Evolutionary conservation across 306 rosid genomes (phyloP), one percentile per base, ranked within the genome.

Genomic region (Dryas octopetala): DNA sequence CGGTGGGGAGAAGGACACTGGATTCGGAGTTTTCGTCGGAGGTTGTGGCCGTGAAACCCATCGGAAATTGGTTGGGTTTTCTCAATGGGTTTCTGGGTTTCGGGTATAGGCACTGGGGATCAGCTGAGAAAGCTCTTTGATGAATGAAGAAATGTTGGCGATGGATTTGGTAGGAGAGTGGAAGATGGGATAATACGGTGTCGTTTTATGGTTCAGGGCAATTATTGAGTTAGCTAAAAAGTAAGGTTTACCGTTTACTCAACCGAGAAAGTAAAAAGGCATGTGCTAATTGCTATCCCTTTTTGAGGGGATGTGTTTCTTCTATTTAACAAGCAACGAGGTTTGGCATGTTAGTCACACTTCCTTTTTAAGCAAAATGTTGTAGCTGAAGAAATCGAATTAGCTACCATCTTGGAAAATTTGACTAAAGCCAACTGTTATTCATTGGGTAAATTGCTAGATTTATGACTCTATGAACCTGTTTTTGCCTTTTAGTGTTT

Each of bases 1-100:
- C 40, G 48, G 85, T 49, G 2, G 75, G 12, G 12, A 85, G 77
- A 73, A 80, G 84, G 69, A 74, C 53, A 49, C 85, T 28, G 5
- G 86, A 49, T 47, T 80, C 87, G 17, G 83, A 60, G 26, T 66
- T 75, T 57, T 70, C 68, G 40, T 66, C 72, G 50, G 55, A 6
- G 68, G 54, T 65, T 28, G 43, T 6, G 53, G 45, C 65, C 4
- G 71, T 14, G n/a, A 55, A 45, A 72, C 72, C 79, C 86, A 79
- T 83, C 63, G 50, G 81, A 61, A 41, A 74, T 32, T 6, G 53
- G 53, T 17, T n/a, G 14, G 9, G n/a, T 43, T 63, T 45, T 71
- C 55, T 9, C 63, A 52, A 75, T 64, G 65, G 55, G 62, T 64
- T 52, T 75, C 78, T 52, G 72, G 65, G 65, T 64, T 19, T 5